These are phyloP conservation scores for Mycena polygramma DNA, from an alignment of 768 basidiomycete genomes.

Conservation along the genomic window DNA sequence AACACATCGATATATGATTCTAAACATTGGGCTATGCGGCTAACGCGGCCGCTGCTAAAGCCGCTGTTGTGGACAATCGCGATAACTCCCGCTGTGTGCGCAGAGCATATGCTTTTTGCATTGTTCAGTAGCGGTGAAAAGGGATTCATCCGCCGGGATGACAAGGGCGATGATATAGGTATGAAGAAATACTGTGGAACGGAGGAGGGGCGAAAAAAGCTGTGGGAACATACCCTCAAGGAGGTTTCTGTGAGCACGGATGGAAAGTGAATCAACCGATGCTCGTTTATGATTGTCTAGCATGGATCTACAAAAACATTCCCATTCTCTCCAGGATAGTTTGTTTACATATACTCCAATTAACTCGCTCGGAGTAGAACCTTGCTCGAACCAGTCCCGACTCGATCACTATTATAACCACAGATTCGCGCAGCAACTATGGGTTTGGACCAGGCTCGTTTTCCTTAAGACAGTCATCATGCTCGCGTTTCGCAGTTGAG, in stretches of 20 bases:
- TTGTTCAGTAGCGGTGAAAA: slow-evolving; percentile 1
- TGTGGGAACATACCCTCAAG: slow-evolving; percentile 26
- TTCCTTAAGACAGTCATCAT: too few relatives aligned
- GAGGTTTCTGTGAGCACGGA: background rate
- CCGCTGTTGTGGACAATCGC: slow-evolving; percentile 38
- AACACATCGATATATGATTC: slow-evolving; percentile 44
- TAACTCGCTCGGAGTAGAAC: too few relatives aligned
- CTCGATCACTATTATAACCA: too few relatives aligned
- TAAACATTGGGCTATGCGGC: slow-evolving; percentile 30
- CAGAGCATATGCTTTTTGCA: slow-evolving; percentile 42
- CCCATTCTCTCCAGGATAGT: too few relatives aligned
- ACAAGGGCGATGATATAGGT: slow-evolving; percentile 14
- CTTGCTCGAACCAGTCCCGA: too few relatives aligned
- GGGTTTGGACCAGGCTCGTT: too few relatives aligned
- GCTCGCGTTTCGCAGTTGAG: too few relatives aligned
- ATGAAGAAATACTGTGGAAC: slow-evolving; percentile 11
- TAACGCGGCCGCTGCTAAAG: slow-evolving; percentile 36
- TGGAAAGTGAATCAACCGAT: background rate
- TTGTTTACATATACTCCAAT: too few relatives aligned
- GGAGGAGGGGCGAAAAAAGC: slow-evolving; percentile 8
- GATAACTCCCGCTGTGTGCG: slow-evolving; percentile 41
- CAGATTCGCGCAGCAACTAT: too few relatives aligned
- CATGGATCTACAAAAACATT: too few relatives aligned
- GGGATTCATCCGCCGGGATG: background rate
- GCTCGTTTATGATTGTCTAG: too few relatives aligned